A percentile compares a stretch with the other conserved stretches of the same genome.
Conservation (phyloP, 441 rosid species). For the Erodium trifolium region DNA sequence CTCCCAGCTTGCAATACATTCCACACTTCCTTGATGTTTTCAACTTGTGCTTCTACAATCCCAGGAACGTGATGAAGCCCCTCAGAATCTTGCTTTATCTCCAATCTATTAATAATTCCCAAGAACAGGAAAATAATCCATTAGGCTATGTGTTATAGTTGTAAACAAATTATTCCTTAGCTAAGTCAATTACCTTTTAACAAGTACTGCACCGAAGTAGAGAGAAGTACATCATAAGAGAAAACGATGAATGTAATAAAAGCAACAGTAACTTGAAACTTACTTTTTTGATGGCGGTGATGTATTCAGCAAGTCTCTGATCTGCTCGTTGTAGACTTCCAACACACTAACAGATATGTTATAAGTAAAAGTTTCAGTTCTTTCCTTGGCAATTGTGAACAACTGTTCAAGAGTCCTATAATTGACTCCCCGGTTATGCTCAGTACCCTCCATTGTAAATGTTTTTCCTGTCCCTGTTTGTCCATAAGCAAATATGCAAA, state of each 20-base stretch:
- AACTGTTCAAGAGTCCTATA: conserved; percentile 69
- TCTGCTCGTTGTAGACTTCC: conserved; percentile 95
- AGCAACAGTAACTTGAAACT: conserved; percentile 39
- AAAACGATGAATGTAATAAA: neutral
- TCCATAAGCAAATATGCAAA: conserved; percentile 86
- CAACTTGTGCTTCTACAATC: conserved; percentile 67
- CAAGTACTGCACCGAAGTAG: neutral
- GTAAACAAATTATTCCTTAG: neutral
- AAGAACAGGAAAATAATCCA: conserved; percentile 1
- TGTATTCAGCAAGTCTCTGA: conserved; percentile 61
- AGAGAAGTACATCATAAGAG: neutral
- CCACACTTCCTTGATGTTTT: conserved; percentile 73
- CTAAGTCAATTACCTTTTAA: neutral
- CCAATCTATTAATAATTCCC: conserved; percentile 41
- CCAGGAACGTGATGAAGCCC: conserved; percentile 89
- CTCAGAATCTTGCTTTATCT: conserved; percentile 66
- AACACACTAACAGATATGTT: conserved; percentile 79
- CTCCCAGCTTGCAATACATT: conserved; percentile 79
- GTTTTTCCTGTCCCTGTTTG: conserved; percentile 95
- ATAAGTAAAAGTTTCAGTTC: conserved; percentile 46
- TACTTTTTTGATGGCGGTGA: conserved; percentile 45
- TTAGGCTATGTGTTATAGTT: neutral
- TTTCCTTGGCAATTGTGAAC: conserved; percentile 50
- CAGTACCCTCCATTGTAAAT: conserved; percentile 88
- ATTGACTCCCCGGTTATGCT: conserved; percentile 81